Conservation (phyloP, 2,329 filamentous ascomycete genomes). For the Neonectria neomacrospora region DNA sequence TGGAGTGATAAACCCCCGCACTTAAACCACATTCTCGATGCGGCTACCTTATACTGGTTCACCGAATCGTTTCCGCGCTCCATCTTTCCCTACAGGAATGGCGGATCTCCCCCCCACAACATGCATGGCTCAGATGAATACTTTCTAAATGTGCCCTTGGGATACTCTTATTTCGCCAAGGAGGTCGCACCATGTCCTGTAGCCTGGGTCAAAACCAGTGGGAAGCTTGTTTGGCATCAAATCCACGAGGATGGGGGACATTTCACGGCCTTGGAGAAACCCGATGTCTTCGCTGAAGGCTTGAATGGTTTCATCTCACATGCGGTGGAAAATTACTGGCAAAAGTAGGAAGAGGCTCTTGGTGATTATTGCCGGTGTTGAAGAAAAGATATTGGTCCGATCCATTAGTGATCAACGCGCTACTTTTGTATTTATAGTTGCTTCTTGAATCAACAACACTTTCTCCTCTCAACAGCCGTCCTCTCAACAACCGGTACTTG, state of each 20-base stretch:
- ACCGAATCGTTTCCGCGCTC: slow-evolving; percentile 1
- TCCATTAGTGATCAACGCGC: too few species aligned
- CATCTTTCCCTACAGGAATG: slow-evolving; percentile 6
- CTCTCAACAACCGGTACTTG: too few species aligned
- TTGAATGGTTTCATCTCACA: background rate
- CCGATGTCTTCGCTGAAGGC: background rate
- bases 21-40: background rate
- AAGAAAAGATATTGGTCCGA: too few species aligned
- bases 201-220: background rate
- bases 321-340: background rate
- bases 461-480: too few species aligned
- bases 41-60: slow-evolving; percentile 3
- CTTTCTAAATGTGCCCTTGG: background rate
- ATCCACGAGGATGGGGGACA: background rate
- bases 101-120: background rate
- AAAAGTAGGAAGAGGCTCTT: too few species aligned
- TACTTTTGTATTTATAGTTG: too few species aligned
- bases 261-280: background rate
- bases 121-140: background rate
- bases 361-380: too few species aligned
- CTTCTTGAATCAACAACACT: too few species aligned
- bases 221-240: slow-evolving; percentile 2
- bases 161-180: slow-evolving; percentile 4
- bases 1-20: background rate
- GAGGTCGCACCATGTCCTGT: background rate